Percentiles rank a stretch among this genome's conserved stretches.
Conservation (phyloP, 208 protist species). For the Leishmania mexicana region DNA sequence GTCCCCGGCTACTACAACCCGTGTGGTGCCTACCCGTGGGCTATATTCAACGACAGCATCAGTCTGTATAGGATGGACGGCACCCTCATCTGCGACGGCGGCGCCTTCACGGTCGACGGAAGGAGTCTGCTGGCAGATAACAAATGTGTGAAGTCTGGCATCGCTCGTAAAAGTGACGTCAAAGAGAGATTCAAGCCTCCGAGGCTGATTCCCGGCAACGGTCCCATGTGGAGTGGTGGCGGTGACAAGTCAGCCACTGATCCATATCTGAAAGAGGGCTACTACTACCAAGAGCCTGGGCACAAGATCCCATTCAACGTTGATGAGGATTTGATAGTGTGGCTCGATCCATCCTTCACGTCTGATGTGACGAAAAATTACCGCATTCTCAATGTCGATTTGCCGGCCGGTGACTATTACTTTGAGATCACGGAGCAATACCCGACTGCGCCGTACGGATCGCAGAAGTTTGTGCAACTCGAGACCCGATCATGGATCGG, state of each 20-base stretch:
- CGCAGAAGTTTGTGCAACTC: constrained; percentile 94
- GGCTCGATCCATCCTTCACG: constrained; percentile 95
- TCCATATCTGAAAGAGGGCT: constrained; percentile 72
- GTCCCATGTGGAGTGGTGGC: constrained; percentile 42
- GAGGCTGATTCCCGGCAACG: constrained; percentile 25
- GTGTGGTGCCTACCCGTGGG: constrained; percentile 96
- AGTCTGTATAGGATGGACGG: constrained; percentile 50
- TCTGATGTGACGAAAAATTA: constrained; percentile 97
- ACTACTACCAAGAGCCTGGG: constrained; percentile 79
- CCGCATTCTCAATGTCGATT: constrained; percentile 82
- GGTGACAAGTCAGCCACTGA: constrained; percentile 49
- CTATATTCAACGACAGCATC: constrained; percentile 97
- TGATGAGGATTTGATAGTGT: constrained; percentile 98
- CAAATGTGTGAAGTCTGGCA: constrained; percentile 88
- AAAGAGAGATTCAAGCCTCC: constrained; percentile 79
- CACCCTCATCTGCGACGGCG: constrained; percentile 82
- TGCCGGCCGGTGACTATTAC: constrained; percentile 89
- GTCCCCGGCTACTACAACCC: constrained; percentile 88
- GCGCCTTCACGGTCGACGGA: constrained; percentile 48
- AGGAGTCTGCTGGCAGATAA: constrained; percentile 35
- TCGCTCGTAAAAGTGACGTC: constrained; percentile 93
- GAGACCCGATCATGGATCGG: constrained; percentile 94
- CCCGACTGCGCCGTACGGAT: constrained; percentile 82
- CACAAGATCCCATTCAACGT: constrained; percentile 75
- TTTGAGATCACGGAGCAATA: constrained; percentile 93